Conservation (phyloP, 192 early-diverging fungal species). For the Mortierella antarctica region DNA sequence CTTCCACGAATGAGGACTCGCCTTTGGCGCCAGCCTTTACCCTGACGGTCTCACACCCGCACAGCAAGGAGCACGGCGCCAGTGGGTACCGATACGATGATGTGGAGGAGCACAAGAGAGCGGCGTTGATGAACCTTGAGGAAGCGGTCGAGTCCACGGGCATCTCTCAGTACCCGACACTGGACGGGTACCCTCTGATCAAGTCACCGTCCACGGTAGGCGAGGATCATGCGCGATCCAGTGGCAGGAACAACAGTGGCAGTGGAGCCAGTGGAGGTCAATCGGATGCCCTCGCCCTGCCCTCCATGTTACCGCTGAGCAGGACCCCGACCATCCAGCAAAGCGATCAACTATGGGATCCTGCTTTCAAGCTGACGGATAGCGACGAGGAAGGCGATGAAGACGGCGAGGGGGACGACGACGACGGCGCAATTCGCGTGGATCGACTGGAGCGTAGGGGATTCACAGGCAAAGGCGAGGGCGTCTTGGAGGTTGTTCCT, state of each 20-base stretch:
- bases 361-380: background rate
- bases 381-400: conserved; percentile 1
- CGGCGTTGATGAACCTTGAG: background rate
- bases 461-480: no score
- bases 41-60: background rate
- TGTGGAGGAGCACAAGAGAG: background rate
- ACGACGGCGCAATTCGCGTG: no score
- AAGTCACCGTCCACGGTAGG: conserved; percentile 24
- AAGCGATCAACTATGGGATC: conserved; percentile 1
- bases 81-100: background rate
- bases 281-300: background rate
- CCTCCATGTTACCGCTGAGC: conserved; percentile 25
- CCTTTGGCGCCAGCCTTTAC: background rate
- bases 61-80: background rate
- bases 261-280: background rate
- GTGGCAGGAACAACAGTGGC: no score
- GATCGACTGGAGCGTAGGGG: no score
- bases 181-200: conserved; percentile 37
- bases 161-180: conserved; percentile 23
- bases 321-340: conserved; percentile 33
- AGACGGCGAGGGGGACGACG: no score
- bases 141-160: background rate
- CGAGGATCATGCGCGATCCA: no score
- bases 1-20: background rate
- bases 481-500: no score